Percentiles rank a stretch among this genome's conserved stretches.
phyloP scores from a whole-genome alignment of 768 basidiomycete species.

The Mycena kentingensis region DNA sequence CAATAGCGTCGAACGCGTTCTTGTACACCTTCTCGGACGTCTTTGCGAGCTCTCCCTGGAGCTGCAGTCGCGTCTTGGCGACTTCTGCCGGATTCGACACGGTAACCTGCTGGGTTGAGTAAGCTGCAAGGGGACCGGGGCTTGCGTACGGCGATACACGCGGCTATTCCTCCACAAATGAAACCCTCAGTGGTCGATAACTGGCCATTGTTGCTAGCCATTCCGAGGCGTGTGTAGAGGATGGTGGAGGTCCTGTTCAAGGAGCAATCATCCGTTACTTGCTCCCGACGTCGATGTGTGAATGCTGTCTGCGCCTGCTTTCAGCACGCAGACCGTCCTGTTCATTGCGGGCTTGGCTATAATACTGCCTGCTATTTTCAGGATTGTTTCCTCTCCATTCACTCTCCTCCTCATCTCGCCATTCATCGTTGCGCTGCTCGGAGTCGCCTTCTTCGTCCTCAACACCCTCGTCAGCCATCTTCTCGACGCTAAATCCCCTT shows the following conservation, averaged over 20 bases:
- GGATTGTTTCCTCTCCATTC: conserved; percentile 67
- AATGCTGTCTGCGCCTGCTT: conserved; percentile 18
- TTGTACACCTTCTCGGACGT: conserved; percentile 77
- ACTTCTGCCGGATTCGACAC: conserved; percentile 82
- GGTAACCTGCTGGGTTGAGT: conserved; percentile 56
- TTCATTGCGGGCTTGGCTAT: conserved; percentile 60
- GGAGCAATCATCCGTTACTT: conserved; percentile 6
- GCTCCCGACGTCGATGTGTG: conserved; percentile 25
- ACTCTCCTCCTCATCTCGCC: conserved; percentile 66
- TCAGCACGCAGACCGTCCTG: conserved; percentile 55
- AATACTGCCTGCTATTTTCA: conserved; percentile 53
- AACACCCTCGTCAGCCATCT: conserved; percentile 58
- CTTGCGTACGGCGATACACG: conserved; percentile 78
- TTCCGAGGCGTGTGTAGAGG: too few relatives aligned
- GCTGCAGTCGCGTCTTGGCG: conserved; percentile 92
- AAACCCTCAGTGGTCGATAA: conserved; percentile 81
- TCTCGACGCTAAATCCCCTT: conserved; percentile 51
- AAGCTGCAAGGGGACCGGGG: not conserved
- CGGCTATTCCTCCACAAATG: conserved; percentile 86
- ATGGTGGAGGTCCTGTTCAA: too few relatives aligned
- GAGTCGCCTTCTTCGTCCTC: conserved; percentile 52
- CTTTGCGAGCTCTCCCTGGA: conserved; percentile 93
- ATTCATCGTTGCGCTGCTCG: conserved; percentile 50
- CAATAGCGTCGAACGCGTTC: conserved; percentile 81
- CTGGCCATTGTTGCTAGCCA: too few relatives aligned